phyloP scores from a whole-genome alignment of 306 rosid species.

The Pueraria montana region DNA sequence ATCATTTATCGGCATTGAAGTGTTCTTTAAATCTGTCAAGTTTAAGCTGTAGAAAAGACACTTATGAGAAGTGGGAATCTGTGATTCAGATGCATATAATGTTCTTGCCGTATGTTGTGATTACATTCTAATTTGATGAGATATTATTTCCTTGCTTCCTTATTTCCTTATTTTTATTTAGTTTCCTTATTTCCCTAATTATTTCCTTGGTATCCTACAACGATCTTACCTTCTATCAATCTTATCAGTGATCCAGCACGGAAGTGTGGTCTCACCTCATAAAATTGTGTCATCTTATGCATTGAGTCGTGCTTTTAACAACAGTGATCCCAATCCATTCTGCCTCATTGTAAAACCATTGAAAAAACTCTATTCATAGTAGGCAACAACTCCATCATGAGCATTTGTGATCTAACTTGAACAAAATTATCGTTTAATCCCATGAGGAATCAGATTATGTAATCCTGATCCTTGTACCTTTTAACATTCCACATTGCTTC shows the following conservation, averaged over 20 bases:
- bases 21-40: background rate
- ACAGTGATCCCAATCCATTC: background rate
- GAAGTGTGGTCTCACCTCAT: background rate
- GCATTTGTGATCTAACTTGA: background rate
- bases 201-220: too few relatives aligned
- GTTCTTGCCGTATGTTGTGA: background rate
- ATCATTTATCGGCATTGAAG: background rate
- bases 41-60: conserved; percentile 1
- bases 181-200: too few relatives aligned
- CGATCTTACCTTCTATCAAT: too few relatives aligned
- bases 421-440: background rate
- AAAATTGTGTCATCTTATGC: background rate
- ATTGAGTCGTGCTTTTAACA: background rate
- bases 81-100: background rate
- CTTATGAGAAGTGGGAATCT: background rate
- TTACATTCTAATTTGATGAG: background rate
- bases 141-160: too few relatives aligned
- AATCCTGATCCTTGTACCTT: background rate
- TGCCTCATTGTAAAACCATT: background rate
- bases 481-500: background rate
- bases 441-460: background rate
- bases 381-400: background rate
- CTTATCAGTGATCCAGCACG: too few relatives aligned
- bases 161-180: too few relatives aligned
- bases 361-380: too few relatives aligned